These are phyloP conservation scores for Aspergillus ostianus DNA, from an alignment of 495 filamentous ascomycete genomes.

Conservation along the genomic window DNA sequence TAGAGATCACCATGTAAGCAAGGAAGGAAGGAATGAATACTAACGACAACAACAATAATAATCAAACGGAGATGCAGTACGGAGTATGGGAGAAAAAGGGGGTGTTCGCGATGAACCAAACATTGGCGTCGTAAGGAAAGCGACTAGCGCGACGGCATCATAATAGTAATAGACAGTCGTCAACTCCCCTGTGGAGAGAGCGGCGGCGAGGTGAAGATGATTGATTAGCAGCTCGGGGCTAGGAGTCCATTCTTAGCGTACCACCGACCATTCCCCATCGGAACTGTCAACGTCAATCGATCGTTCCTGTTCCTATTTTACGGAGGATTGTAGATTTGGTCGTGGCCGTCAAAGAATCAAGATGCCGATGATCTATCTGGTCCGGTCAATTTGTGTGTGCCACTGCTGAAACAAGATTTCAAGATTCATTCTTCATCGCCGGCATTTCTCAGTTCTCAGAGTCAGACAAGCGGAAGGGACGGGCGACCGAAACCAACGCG, in stretches of 20 bases:
- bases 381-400: too few relatives aligned
- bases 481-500: background rate
- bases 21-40: constrained; percentile 21
- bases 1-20: constrained; percentile 24
- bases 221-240: background rate
- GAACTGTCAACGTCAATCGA: background rate
- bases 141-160: background rate
- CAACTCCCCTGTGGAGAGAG: background rate
- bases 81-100: background rate
- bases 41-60: background rate
- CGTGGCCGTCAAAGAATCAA: too few relatives aligned
- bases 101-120: background rate
- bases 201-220: background rate
- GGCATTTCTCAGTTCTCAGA: too few relatives aligned
- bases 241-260: background rate
- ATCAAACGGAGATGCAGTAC: too few relatives aligned
- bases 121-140: background rate
- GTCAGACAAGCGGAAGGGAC: background rate
- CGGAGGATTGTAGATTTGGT: too few relatives aligned
- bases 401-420: background rate
- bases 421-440: background rate
- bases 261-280: background rate
- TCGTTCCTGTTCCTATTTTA: too few relatives aligned
- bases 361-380: too few relatives aligned
- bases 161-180: background rate